Evolutionary conservation across 1,284 basidiomycete species (phyloP).

Genomic region (Flammula alnicola): DNA sequence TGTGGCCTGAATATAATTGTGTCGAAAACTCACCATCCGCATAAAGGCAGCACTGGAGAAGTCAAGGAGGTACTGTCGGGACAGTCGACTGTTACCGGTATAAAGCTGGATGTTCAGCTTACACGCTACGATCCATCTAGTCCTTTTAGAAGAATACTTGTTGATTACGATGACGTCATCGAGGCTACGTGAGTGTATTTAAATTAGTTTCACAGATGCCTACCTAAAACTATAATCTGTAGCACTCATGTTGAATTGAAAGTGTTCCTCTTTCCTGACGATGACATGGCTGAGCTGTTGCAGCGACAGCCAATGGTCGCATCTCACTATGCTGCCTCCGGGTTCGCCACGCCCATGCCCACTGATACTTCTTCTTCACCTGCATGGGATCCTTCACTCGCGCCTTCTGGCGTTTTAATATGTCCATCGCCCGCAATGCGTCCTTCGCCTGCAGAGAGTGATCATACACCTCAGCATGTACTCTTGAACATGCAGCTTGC

Average conservation of each 20-base stretch:
- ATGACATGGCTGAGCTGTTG: too few species aligned
- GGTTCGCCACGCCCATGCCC: not conserved
- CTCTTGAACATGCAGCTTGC: not conserved
- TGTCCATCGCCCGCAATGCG: too few species aligned
- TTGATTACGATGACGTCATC: not conserved
- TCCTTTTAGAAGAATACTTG: conserved; percentile 4
- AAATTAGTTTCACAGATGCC: too few species aligned
- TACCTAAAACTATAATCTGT: too few species aligned
- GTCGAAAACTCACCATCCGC: not conserved
- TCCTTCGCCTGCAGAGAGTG: too few species aligned
- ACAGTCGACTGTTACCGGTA: not conserved
- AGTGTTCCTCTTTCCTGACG: too few species aligned
- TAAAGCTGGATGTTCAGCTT: conserved; percentile 7
- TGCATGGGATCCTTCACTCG: not conserved
- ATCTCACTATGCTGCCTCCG: not conserved
- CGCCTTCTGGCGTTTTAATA: too few species aligned
- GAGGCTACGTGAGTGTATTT: not conserved
- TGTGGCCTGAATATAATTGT: conserved; percentile 2
- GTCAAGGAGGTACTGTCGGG: conserved; percentile 4
- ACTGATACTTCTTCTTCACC: not conserved
- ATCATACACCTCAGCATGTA: not conserved
- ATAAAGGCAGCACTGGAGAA: conserved; percentile 4
- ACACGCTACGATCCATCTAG: not conserved
- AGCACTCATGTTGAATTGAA: too few species aligned
- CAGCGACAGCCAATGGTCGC: not conserved